phyloP scores from a whole-genome alignment of 2,329 filamentous ascomycete genomes.

The Emericellopsis atlantica region DNA sequence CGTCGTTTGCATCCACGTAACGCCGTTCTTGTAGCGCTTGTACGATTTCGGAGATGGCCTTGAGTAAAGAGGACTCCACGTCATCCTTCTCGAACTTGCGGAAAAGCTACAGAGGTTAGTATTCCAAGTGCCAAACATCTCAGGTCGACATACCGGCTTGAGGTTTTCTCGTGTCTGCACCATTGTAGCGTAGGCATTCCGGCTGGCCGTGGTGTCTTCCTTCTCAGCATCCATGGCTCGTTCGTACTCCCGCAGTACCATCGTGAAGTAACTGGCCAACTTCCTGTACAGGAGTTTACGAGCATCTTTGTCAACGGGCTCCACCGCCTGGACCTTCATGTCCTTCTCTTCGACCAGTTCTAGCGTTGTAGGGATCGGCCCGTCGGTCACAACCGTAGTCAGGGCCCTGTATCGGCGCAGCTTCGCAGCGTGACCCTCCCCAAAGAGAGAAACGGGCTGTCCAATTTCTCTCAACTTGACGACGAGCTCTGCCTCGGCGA shows the following conservation, averaged over 20 bases:
- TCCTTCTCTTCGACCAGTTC: constrained; percentile 70
- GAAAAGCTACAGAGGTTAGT: constrained; percentile 45
- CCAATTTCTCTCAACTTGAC: constrained; percentile 56
- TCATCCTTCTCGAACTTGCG: constrained; percentile 75
- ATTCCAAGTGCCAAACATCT: neutral
- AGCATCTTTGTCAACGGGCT: constrained; percentile 51
- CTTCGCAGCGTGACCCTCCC: constrained; percentile 59
- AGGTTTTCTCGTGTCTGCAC: constrained; percentile 78
- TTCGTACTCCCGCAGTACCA: constrained; percentile 87
- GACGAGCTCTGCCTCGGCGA: constrained; percentile 59
- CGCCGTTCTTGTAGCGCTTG: constrained; percentile 77
- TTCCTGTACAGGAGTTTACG: constrained; percentile 71
- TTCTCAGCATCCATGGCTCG: constrained; percentile 56
- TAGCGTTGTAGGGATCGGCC: constrained; percentile 79
- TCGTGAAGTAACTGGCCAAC: constrained; percentile 87
- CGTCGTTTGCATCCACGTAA: constrained; percentile 95
- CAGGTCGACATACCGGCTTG: constrained; percentile 43
- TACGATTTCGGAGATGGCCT: constrained; percentile 83
- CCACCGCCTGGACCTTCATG: constrained; percentile 64
- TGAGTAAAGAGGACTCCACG: constrained; percentile 65
- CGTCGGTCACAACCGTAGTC: constrained; percentile 48
- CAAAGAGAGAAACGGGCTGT: constrained; percentile 68
- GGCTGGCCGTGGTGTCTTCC: constrained; percentile 60
- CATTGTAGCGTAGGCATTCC: constrained; percentile 75
- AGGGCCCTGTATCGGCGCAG: constrained; percentile 61